These are phyloP conservation scores for Herpotrichia juniperi DNA, from an alignment of 2,329 filamentous ascomycete genomes.

Conservation along the genomic window DNA sequence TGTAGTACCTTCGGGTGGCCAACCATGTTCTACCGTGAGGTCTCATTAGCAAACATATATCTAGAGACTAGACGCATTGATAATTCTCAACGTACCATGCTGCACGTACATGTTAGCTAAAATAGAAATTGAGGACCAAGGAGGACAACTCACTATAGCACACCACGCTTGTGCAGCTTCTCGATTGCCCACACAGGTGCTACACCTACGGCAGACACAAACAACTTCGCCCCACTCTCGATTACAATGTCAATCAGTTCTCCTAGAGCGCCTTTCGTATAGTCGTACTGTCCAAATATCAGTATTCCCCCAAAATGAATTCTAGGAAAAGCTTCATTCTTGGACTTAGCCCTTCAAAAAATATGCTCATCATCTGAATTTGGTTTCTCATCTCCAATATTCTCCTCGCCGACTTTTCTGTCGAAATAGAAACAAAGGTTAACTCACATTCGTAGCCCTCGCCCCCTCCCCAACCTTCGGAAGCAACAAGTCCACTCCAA, in stretches of 20 bases:
- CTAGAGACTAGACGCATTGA: neutral
- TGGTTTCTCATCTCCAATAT: no score
- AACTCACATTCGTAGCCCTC: constrained; percentile 38
- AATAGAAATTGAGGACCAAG: neutral
- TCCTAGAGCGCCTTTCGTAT: constrained; percentile 37
- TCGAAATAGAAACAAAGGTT: neutral
- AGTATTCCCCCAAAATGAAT: neutral
- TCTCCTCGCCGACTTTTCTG: neutral
- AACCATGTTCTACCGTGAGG: constrained; percentile 22
- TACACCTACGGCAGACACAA: constrained; percentile 43
- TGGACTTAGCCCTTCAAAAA: neutral
- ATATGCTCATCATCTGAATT: no score
- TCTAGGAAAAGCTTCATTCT: neutral
- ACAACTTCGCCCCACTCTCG: constrained; percentile 39
- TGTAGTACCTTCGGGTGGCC: constrained; percentile 29
- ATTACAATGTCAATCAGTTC: constrained; percentile 43
- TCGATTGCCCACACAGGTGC: constrained; percentile 37
- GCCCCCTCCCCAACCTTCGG: constrained; percentile 42
- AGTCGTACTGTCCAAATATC: constrained; percentile 29
- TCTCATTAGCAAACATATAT: neutral
- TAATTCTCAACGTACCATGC: constrained; percentile 6
- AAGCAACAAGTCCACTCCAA: constrained; percentile 44
- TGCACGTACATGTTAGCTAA: neutral
- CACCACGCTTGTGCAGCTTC: constrained; percentile 33
- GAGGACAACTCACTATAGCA: constrained; percentile 25